A percentile compares a stretch with the other conserved stretches of the same genome.
phyloP scores from a whole-genome alignment of 2,329 filamentous ascomycete species.

The Chalaropsis thielavioides region DNA sequence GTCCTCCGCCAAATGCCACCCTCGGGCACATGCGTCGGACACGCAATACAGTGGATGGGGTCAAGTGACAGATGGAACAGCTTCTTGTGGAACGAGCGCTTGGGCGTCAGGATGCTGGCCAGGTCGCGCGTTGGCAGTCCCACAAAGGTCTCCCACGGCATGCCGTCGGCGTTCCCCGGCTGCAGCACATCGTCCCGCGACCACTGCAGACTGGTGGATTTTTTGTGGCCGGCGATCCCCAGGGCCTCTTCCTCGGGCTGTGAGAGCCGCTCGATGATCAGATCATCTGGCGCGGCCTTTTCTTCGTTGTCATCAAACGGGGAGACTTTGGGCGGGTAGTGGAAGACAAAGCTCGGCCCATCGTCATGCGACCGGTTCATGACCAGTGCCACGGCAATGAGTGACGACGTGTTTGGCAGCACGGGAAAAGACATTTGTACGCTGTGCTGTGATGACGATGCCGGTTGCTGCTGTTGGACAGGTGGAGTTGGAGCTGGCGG shows the following conservation, averaged over 20 bases:
- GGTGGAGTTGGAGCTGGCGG: not conserved
- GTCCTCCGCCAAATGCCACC: constrained; percentile 59
- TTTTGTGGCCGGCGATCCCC: constrained; percentile 19
- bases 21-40: constrained; percentile 67
- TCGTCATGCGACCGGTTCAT: constrained; percentile 55
- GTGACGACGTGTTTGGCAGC: constrained; percentile 39
- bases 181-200: constrained; percentile 31
- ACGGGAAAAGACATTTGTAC: constrained; percentile 34
- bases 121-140: constrained; percentile 64
- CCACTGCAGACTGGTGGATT: constrained; percentile 22
- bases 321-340: constrained; percentile 55
- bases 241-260: constrained; percentile 24
- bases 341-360: constrained; percentile 70
- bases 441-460: constrained; percentile 16
- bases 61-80: constrained; percentile 73
- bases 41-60: constrained; percentile 64
- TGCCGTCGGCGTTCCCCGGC: constrained; percentile 39
- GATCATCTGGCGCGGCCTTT: constrained; percentile 35
- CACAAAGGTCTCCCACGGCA: constrained; percentile 58
- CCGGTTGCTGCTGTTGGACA: not conserved
- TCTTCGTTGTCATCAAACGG: constrained; percentile 26
- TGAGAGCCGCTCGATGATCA: constrained; percentile 33
- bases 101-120: constrained; percentile 65
- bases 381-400: constrained; percentile 58
- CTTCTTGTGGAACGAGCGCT: constrained; percentile 61